Conservation (phyloP, 352 stramenopile genomes). For the Phytophthora podocarpi region DNA sequence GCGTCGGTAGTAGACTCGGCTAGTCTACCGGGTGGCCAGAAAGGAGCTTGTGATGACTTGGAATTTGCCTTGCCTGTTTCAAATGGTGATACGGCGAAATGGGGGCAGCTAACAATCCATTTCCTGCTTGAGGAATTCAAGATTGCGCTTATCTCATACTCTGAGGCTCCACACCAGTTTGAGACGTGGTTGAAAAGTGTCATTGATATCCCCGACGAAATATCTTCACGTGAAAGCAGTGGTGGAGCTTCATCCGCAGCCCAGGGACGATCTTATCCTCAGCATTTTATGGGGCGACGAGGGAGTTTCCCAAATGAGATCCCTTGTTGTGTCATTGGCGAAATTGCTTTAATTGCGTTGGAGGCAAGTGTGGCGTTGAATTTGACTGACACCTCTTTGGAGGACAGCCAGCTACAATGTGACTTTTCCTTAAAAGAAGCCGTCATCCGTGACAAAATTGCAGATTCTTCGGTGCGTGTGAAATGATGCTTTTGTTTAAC, state of each 20-base stretch:
- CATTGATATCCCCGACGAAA: slow-evolving; percentile 40
- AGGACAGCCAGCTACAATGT: slow-evolving; percentile 29
- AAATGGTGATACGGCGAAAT: slow-evolving; percentile 4
- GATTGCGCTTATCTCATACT: slow-evolving; percentile 50
- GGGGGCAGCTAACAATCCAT: slow-evolving; percentile 26
- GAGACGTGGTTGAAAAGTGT: slow-evolving; percentile 60
- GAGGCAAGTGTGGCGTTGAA: slow-evolving; percentile 25
- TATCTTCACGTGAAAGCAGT: slow-evolving; percentile 42
- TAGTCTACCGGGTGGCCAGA: slow-evolving; percentile 3
- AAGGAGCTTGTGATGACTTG: slow-evolving; percentile 7
- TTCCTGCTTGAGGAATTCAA: slow-evolving; percentile 57
- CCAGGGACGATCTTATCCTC: slow-evolving; percentile 29
- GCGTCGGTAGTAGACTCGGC: slow-evolving; percentile 17
- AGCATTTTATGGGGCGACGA: slow-evolving; percentile 39
- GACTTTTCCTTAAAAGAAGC: slow-evolving; percentile 52
- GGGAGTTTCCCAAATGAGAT: slow-evolving; percentile 38
- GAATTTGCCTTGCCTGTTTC: not conserved
- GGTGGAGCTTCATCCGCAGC: slow-evolving; percentile 27
- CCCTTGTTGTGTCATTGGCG: slow-evolving; percentile 43
- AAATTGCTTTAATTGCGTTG: slow-evolving; percentile 37
- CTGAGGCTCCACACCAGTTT: slow-evolving; percentile 49
- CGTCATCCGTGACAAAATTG: slow-evolving; percentile 52
- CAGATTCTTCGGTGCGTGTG: slow-evolving; percentile 46
- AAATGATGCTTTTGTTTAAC: slow-evolving; percentile 1
- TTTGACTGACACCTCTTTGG: slow-evolving; percentile 5